These are phyloP conservation scores for Psilocybe cyanescens DNA, from an alignment of 768 basidiomycete species.

Conservation along the genomic window DNA sequence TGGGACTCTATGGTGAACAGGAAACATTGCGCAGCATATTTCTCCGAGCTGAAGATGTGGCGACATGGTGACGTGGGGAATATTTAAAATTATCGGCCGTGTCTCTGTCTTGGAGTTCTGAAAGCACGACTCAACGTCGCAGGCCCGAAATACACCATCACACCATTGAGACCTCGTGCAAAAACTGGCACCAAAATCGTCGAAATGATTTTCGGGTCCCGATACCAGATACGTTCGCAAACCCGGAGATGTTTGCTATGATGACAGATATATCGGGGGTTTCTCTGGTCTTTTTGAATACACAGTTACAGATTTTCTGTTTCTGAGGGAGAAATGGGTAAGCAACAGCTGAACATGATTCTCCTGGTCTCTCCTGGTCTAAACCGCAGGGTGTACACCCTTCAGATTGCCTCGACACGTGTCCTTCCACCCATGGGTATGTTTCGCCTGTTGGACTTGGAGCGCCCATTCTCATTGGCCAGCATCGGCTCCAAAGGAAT, in stretches of 20 bases:
- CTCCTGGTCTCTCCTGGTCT: neutral
- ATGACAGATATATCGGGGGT: too few relatives aligned
- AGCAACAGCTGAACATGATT: neutral
- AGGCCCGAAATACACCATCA: too few relatives aligned
- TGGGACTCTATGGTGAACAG: neutral
- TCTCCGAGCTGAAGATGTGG: slow-evolving; percentile 6
- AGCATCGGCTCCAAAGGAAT: neutral
- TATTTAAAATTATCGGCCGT: neutral
- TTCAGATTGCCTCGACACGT: neutral
- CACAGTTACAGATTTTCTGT: too few relatives aligned
- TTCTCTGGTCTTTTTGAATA: too few relatives aligned
- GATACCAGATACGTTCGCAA: too few relatives aligned
- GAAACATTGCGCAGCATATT: slow-evolving; percentile 11
- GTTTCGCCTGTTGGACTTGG: neutral
- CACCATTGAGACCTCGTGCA: too few relatives aligned
- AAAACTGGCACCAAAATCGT: too few relatives aligned
- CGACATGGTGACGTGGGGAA: slow-evolving; percentile 3
- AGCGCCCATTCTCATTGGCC: neutral
- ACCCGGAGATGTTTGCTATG: too few relatives aligned
- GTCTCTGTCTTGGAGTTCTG: neutral
- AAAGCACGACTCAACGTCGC: too few relatives aligned
- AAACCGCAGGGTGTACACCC: neutral
- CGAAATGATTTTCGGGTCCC: too few relatives aligned
- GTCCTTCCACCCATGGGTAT: neutral
- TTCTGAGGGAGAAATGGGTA: too few relatives aligned